Percentiles rank a stretch among this genome's conserved stretches.
Evolutionary conservation across 306 rosid species (phyloP).

Genomic region (Castanospermum australe): DNA sequence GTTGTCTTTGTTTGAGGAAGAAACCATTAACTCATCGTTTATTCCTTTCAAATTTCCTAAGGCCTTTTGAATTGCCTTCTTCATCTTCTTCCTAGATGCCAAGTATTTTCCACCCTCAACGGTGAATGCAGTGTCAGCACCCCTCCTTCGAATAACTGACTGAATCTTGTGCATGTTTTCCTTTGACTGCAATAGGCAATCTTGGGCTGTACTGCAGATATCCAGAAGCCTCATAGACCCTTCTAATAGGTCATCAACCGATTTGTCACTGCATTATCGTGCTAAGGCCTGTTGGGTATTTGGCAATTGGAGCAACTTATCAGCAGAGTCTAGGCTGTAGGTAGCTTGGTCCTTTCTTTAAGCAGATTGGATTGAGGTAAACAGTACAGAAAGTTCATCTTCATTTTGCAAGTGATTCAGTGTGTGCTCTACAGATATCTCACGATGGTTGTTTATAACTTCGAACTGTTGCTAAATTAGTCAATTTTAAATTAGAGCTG

Average conservation of each 20-base stretch:
- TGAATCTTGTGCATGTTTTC: conserved; percentile 31
- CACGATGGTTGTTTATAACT: too few relatives aligned
- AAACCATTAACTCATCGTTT: background rate
- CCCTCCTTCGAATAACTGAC: conserved; percentile 29
- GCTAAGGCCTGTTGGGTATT: conserved; percentile 25
- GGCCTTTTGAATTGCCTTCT: conserved; percentile 36
- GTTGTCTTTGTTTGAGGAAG: conserved; percentile 19
- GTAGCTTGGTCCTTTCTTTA: too few relatives aligned
- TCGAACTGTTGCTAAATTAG: too few relatives aligned
- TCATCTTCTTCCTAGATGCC: conserved; percentile 31
- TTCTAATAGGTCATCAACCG: conserved; percentile 29
- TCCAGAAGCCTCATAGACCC: conserved; percentile 36
- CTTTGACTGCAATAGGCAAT: conserved; percentile 31
- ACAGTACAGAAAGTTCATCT: too few relatives aligned
- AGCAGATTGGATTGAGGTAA: too few relatives aligned
- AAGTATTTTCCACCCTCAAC: conserved; percentile 31
- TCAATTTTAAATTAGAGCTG: too few relatives aligned
- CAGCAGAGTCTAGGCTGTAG: conserved; percentile 22
- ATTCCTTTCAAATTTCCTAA: conserved; percentile 27
- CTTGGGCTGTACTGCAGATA: conserved; percentile 33
- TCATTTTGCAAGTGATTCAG: too few relatives aligned
- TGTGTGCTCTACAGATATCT: too few relatives aligned
- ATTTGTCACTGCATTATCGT: background rate
- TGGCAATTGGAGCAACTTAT: conserved; percentile 35
- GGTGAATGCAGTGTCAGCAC: conserved; percentile 19